A percentile compares a stretch with the other conserved stretches of the same genome.
Conservation (phyloP, 2,329 filamentous ascomycete genomes). For the Aotearoamyces nothofagi region DNA sequence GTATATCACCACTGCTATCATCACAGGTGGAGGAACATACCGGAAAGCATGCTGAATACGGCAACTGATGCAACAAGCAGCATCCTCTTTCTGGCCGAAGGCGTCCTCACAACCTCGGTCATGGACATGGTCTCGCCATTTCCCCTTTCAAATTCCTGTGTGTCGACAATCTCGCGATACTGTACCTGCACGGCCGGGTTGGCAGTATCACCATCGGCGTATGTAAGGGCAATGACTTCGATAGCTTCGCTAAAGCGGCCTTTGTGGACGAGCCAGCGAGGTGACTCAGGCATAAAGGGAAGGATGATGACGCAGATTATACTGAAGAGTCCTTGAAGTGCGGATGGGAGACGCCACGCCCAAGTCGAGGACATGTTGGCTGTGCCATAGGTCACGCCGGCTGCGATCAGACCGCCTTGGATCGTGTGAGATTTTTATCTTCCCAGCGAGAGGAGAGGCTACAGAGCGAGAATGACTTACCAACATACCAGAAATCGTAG, state of each 20-base stretch:
- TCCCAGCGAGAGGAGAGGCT: no score
- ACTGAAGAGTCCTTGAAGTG: constrained; percentile 19
- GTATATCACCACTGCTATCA: no score
- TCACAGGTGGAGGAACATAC: no score
- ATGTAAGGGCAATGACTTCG: constrained; percentile 20
- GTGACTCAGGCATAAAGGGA: constrained; percentile 11
- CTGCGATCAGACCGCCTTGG: no score
- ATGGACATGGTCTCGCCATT: constrained; percentile 23
- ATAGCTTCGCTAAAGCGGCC: constrained; percentile 13
- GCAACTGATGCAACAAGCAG: constrained; percentile 5
- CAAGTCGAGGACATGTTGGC: constrained; percentile 4
- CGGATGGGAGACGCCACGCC: constrained; percentile 28
- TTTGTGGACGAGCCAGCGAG: constrained; percentile 9
- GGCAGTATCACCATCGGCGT: neutral
- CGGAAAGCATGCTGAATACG: constrained; percentile 4
- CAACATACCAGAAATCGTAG: constrained; percentile 4
- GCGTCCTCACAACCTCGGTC: constrained; percentile 16
- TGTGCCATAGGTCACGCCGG: no score
- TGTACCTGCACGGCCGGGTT: neutral
- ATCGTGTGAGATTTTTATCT: no score
- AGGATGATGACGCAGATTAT: constrained; percentile 4
- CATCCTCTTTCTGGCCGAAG: constrained; percentile 6
- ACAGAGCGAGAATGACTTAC: no score
- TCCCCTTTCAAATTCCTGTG: constrained; percentile 26
- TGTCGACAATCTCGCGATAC: constrained; percentile 1